Evolutionary conservation across 192 early-diverging fungal species (phyloP).

Genomic region (Podila clonocystis): DNA sequence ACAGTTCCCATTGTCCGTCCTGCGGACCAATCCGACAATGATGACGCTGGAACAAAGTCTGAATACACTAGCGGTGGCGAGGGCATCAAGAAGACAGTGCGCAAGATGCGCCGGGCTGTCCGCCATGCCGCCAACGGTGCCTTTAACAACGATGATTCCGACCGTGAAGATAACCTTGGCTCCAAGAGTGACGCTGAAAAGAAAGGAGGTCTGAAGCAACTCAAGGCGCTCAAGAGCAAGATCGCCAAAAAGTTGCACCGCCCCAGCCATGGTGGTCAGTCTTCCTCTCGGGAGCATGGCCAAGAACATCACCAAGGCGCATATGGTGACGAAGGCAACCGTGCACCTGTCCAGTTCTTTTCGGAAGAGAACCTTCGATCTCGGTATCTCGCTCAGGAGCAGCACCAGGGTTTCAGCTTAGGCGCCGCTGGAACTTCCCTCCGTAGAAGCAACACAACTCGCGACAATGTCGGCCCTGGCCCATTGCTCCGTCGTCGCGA

Average conservation of each 20-base stretch:
- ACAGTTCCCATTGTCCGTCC: constrained; percentile 49
- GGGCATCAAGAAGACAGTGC: constrained; percentile 46
- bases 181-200: constrained; percentile 52
- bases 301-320: constrained; percentile 1
- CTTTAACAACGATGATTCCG: constrained; percentile 47
- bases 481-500: constrained; percentile 6
- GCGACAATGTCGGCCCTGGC: constrained; percentile 8
- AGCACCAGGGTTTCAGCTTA: constrained; percentile 33
- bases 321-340: constrained; percentile 7
- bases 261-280: constrained; percentile 29
- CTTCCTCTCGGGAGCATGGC: constrained; percentile 7
- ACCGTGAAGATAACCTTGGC: constrained; percentile 36
- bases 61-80: constrained; percentile 50
- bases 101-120: constrained; percentile 37
- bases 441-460: constrained; percentile 47
- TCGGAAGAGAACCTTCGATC: constrained; percentile 50
- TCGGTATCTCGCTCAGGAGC: constrained; percentile 37
- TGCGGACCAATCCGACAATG: constrained; percentile 46
- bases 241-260: constrained; percentile 45
- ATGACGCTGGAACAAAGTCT: constrained; percentile 38
- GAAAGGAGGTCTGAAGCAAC: constrained; percentile 51
- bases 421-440: constrained; percentile 35
- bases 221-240: constrained; percentile 47
- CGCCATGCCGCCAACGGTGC: constrained; percentile 41
- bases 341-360: constrained; percentile 49